These are phyloP conservation scores for Metschnikowia lachancei DNA, from an alignment of 805 yeast genomes.

Conservation along the genomic window DNA sequence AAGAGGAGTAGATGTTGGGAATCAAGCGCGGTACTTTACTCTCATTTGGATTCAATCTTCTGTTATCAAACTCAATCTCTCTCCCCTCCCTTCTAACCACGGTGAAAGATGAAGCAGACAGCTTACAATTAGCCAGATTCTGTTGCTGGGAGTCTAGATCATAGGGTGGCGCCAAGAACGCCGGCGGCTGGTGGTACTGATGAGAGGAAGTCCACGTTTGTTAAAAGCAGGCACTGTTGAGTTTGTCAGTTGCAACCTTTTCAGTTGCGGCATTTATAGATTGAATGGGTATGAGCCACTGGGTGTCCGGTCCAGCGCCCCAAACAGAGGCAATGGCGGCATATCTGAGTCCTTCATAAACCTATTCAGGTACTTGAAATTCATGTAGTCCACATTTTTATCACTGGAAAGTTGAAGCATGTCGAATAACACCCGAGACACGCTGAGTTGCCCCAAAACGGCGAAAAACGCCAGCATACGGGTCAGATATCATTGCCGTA, in stretches of 20 bases:
- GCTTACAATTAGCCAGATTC: neutral
- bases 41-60: constrained; percentile 72
- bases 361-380: constrained; percentile 45
- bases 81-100: constrained; percentile 62
- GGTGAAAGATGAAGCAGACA: constrained; percentile 46
- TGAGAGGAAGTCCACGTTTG: constrained; percentile 9
- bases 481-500: too few species aligned
- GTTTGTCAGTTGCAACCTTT: constrained; percentile 9
- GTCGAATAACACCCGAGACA: too few species aligned
- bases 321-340: neutral
- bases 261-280: constrained; percentile 19
- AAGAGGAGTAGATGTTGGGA: constrained; percentile 22
- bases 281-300: constrained; percentile 11
- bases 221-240: constrained; percentile 2
- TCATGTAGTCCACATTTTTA: constrained; percentile 50
- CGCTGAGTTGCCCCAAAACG: too few species aligned
- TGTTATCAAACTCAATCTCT: constrained; percentile 79
- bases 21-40: constrained; percentile 39
- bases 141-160: neutral
- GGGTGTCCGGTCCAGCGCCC: constrained; percentile 4
- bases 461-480: too few species aligned
- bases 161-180: neutral
- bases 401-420: constrained; percentile 46
- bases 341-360: neutral
- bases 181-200: constrained; percentile 23